Conservation (phyloP, 768 basidiomycete species). For the Pleurotus tuber-regium region DNA sequence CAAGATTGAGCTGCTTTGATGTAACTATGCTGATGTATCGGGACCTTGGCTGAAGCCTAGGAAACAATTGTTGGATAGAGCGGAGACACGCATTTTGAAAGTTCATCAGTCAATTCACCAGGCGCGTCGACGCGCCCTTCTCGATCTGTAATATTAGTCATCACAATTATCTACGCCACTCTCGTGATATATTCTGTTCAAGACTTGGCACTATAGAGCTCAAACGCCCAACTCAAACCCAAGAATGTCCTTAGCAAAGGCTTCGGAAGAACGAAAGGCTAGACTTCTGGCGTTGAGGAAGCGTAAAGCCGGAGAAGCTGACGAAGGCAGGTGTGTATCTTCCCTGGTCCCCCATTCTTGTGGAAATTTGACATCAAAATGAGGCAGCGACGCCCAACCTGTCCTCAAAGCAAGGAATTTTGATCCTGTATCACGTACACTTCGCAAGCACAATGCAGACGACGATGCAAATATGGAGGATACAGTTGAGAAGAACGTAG, state of each 20-base stretch:
- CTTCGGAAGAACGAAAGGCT: constrained; percentile 78
- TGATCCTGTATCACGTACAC: constrained; percentile 82
- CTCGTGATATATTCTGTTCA: no score
- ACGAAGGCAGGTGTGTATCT: constrained; percentile 45
- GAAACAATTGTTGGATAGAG: constrained; percentile 20
- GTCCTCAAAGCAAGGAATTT: constrained; percentile 78
- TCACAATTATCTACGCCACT: no score
- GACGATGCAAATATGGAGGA: constrained; percentile 65
- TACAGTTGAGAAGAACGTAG: constrained; percentile 84
- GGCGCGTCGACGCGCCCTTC: no score
- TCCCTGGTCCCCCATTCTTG: background rate
- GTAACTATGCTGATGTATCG: constrained; percentile 28
- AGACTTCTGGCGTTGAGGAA: constrained; percentile 76
- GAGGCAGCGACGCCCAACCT: constrained; percentile 34
- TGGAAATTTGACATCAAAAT: background rate
- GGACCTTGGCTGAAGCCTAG: constrained; percentile 25
- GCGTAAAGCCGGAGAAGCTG: constrained; percentile 59
- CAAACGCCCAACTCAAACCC: no score
- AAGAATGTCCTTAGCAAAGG: constrained; percentile 72
- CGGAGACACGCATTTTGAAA: constrained; percentile 26
- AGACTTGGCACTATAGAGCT: no score
- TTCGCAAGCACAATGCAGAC: constrained; percentile 58
- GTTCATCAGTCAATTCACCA: constrained; percentile 26
- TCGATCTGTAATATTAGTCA: no score
- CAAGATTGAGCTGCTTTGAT: constrained; percentile 45